A percentile compares a stretch with the other conserved stretches of the same genome.
Evolutionary conservation across 73 alveolate genomes (phyloP).

Genomic region (Stentor coeruleus): DNA sequence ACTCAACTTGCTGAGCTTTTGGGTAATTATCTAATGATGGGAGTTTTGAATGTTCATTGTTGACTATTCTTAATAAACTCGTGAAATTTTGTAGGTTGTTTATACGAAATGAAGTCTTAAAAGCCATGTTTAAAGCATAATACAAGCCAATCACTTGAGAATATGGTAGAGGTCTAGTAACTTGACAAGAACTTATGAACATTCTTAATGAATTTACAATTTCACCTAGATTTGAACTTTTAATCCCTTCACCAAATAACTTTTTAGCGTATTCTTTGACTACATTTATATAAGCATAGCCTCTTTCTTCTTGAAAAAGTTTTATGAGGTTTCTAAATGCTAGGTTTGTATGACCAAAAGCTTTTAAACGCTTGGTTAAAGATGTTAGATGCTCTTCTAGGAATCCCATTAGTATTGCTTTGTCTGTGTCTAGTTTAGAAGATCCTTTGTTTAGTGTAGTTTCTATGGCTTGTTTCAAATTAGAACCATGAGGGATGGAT

Average conservation of each 20-base stretch:
- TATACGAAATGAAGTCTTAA: background rate
- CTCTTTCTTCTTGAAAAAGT: constrained; percentile 2
- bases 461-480: background rate
- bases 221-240: background rate
- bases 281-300: background rate
- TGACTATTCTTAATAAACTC: background rate
- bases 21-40: constrained; percentile 36
- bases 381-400: background rate
- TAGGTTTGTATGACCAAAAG: background rate
- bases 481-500: background rate
- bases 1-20: constrained; percentile 26
- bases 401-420: background rate
- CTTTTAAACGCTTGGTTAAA: background rate
- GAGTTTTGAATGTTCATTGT: background rate
- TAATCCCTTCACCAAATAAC: background rate
- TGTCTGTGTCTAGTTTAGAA: background rate
- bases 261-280: background rate
- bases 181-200: constrained; percentile 4
- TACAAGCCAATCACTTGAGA: constrained; percentile 23
- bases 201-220: constrained; percentile 1
- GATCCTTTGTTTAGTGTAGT: background rate
- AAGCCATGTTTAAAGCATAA: background rate
- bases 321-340: background rate
- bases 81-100: background rate
- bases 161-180: background rate